Percentiles rank a stretch among this genome's conserved stretches.
Conservation (phyloP, 2,329 filamentous ascomycete species). For the Cadophora sp. region DNA sequence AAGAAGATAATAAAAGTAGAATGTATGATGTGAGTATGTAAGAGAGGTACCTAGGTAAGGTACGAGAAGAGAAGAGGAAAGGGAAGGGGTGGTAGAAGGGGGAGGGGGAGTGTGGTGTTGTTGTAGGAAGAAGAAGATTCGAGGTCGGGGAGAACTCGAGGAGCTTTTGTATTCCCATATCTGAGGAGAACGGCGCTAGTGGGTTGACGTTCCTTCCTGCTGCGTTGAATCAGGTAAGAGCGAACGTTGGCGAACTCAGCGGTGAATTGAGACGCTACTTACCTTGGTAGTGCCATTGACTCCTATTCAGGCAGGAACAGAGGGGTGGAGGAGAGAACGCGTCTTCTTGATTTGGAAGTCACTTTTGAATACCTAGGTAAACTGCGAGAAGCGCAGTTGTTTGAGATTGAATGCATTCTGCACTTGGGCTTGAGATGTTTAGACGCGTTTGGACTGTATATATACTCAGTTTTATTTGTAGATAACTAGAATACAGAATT, state of each 20-base stretch:
- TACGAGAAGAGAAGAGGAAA: neutral
- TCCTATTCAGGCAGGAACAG: neutral
- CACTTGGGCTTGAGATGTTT: neutral
- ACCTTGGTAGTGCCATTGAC: neutral
- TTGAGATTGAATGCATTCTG: neutral
- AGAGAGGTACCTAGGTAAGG: neutral
- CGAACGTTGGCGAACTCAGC: neutral
- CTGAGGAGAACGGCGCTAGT: neutral
- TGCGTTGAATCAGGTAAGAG: too few relatives aligned
- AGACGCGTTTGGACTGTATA: neutral
- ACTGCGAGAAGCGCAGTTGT: neutral
- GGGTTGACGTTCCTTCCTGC: neutral
- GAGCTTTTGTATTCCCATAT: neutral
- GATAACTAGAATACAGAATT: too few relatives aligned
- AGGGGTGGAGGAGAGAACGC: neutral
- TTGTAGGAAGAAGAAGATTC: conserved; percentile 3
- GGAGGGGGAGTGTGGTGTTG: neutral
- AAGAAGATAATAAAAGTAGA: too few relatives aligned
- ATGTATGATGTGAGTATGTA: too few relatives aligned
- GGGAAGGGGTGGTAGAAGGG: neutral
- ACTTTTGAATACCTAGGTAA: neutral
- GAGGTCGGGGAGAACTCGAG: neutral
- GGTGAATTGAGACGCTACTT: neutral
- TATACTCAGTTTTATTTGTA: neutral
- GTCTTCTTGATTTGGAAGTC: neutral